Conservation (phyloP, 768 basidiomycete genomes). For the Russula olivacea region DNA sequence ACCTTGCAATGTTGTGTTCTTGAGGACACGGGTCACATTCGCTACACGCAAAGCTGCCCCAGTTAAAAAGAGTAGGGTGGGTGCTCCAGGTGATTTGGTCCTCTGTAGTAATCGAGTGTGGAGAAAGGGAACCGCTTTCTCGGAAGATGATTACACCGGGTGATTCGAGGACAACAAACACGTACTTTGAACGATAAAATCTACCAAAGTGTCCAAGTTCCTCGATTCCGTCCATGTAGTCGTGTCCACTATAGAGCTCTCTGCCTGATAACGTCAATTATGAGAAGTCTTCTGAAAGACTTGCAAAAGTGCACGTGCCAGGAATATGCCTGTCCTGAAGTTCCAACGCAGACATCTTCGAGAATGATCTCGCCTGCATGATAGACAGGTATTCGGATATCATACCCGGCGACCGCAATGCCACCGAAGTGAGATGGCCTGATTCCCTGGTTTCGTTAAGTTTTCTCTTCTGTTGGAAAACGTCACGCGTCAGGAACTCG, state of each 20-base stretch:
- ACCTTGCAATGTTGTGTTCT: slow-evolving; percentile 60
- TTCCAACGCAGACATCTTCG: slow-evolving; percentile 69
- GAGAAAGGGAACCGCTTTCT: slow-evolving; percentile 58
- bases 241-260: slow-evolving; percentile 68
- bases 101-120: slow-evolving; percentile 66
- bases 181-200: slow-evolving; percentile 73
- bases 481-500: slow-evolving; percentile 14
- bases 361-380: slow-evolving; percentile 64
- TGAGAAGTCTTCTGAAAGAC: slow-evolving; percentile 32
- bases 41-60: slow-evolving; percentile 90
- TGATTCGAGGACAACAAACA: neutral
- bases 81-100: slow-evolving; percentile 75
- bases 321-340: slow-evolving; percentile 73
- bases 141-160: neutral
- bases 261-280: slow-evolving; percentile 52
- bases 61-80: slow-evolving; percentile 78
- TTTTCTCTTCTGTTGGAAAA: slow-evolving; percentile 52
- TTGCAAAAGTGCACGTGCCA: slow-evolving; percentile 43
- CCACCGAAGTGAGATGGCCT: slow-evolving; percentile 41
- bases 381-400: slow-evolving; percentile 59
- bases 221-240: slow-evolving; percentile 64
- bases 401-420: slow-evolving; percentile 49
- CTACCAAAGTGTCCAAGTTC: slow-evolving; percentile 61
- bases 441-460: slow-evolving; percentile 42
- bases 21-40: slow-evolving; percentile 73